Percentiles rank a stretch among this genome's conserved stretches.
Conservation (phyloP, 2,329 filamentous ascomycete species). For the Scytalidium lignicola region DNA sequence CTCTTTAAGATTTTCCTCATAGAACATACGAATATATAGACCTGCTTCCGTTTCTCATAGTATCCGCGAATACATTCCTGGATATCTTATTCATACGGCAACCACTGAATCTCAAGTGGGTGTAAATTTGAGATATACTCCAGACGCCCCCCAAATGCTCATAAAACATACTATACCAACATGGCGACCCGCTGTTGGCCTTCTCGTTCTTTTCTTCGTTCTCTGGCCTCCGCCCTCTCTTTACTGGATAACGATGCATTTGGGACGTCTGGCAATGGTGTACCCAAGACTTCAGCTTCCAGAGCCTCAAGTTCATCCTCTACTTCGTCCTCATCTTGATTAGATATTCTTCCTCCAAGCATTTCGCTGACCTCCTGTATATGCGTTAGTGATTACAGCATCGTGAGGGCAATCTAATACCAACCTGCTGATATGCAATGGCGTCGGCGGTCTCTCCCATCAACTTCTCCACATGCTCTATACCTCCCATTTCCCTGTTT, state of each 20-base stretch:
- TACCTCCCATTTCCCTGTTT: constrained; percentile 89
- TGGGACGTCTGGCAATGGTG: constrained; percentile 25
- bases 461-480: constrained; percentile 90
- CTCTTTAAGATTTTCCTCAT: no score
- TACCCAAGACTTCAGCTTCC: constrained; percentile 54
- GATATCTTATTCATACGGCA: no score
- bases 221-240: constrained; percentile 22
- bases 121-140: neutral
- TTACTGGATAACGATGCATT: constrained; percentile 15
- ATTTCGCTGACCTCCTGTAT: constrained; percentile 84
- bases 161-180: constrained; percentile 17
- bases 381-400: constrained; percentile 1
- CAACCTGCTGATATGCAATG: constrained; percentile 81
- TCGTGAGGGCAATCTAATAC: constrained; percentile 17
- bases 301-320: constrained; percentile 89
- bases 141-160: neutral
- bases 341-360: constrained; percentile 81
- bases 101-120: no score
- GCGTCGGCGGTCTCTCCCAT: constrained; percentile 91
- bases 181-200: constrained; percentile 20
- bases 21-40: no score
- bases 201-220: constrained; percentile 17
- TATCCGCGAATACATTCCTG: no score
- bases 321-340: constrained; percentile 95
- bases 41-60: no score